phyloP scores from a whole-genome alignment of 768 basidiomycete species.

The Suillus lakei region DNA sequence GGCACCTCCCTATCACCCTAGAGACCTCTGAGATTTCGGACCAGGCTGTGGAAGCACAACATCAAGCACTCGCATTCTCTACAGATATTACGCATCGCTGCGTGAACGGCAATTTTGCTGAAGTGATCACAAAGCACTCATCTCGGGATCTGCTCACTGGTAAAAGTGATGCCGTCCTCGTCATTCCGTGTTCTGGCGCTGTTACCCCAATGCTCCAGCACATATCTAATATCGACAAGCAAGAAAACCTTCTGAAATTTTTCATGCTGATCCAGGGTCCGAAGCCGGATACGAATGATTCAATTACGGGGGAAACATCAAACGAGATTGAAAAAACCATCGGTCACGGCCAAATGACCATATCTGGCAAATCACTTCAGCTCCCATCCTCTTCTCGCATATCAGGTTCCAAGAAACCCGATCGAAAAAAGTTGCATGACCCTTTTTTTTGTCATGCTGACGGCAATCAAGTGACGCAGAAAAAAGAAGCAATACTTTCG shows the following conservation, averaged over 20 bases:
- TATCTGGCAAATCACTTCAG: neutral
- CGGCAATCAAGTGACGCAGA: neutral
- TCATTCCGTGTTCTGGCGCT: neutral
- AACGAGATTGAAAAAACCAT: neutral
- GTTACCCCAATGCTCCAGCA: no score
- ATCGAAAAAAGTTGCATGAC: neutral
- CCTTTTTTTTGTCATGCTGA: neutral
- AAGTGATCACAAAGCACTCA: neutral
- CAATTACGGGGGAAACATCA: neutral
- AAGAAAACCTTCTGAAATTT: neutral
- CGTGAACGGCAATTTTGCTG: neutral
- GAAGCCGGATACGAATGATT: neutral
- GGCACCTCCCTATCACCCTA: no score
- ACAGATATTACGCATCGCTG: neutral
- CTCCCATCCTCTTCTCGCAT: neutral
- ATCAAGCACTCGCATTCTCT: neutral
- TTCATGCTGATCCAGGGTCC: neutral
- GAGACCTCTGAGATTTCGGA: no score
- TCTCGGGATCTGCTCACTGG: neutral
- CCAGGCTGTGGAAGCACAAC: neutral
- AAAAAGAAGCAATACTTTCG: neutral
- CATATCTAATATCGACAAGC: neutral
- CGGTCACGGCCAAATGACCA: neutral
- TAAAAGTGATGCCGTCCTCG: neutral
- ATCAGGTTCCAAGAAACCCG: no score